These are phyloP conservation scores for Lactarius quietus DNA, from an alignment of 768 basidiomycete species.

Conservation along the genomic window DNA sequence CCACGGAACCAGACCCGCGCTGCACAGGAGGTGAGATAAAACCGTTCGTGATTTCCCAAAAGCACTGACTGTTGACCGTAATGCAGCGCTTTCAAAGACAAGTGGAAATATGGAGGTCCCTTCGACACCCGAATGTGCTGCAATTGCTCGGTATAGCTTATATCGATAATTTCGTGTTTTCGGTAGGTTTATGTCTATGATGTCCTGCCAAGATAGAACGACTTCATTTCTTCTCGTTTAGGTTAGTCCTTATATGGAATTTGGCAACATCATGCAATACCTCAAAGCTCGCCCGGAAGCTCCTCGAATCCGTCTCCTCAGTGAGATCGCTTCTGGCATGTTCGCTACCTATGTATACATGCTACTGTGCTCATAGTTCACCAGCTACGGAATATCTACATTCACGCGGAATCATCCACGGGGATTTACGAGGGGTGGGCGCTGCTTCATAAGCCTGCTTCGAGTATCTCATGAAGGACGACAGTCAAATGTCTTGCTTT, in stretches of 20 bases:
- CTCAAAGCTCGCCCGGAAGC: conserved; percentile 9
- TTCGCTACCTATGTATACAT: neutral
- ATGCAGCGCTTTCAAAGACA: conserved; percentile 20
- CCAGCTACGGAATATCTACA: conserved; percentile 21
- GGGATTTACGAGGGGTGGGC: conserved; percentile 22
- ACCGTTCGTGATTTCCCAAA: too few species aligned
- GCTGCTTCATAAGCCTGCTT: neutral
- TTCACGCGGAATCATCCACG: conserved; percentile 16
- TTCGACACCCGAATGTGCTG: conserved; percentile 22
- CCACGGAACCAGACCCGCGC: conserved; percentile 16
- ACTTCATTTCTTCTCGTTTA: neutral
- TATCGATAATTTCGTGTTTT: conserved; percentile 12
- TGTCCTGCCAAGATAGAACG: neutral
- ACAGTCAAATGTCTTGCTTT: conserved; percentile 19
- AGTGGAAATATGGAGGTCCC: conserved; percentile 25
- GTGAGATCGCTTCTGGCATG: conserved; percentile 18
- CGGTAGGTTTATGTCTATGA: conserved; percentile 4
- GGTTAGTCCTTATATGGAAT: conserved; percentile 20
- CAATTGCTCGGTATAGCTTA: conserved; percentile 20
- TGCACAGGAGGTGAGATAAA: conserved; percentile 16
- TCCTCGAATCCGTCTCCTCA: conserved; percentile 10
- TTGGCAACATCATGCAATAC: conserved; percentile 13
- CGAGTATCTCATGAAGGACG: neutral
- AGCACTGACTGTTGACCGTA: neutral
- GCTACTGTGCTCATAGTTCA: neutral